Evolutionary conservation across 2,329 filamentous ascomycete species (phyloP).

Genomic region (Shiraia bambusicola): DNA sequence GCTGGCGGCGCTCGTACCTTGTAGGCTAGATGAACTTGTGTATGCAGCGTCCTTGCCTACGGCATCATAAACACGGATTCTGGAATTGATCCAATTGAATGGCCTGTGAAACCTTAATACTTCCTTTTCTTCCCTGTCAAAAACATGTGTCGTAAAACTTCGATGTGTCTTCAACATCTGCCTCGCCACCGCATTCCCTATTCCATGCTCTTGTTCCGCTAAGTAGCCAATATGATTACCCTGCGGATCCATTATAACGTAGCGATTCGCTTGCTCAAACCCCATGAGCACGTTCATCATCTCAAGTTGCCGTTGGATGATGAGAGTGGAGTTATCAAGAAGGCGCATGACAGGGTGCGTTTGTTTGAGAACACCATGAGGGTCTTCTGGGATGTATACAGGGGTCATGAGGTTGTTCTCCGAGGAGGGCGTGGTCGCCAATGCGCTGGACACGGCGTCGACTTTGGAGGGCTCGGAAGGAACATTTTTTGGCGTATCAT

Average conservation of each 20-base stretch:
- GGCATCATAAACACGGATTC: conserved; percentile 47
- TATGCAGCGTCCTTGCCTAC: conserved; percentile 28
- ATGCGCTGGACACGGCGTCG: conserved; percentile 48
- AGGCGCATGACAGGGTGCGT: conserved; percentile 60
- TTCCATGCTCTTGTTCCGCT: conserved; percentile 62
- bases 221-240: conserved; percentile 66
- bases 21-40: conserved; percentile 47
- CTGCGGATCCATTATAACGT: conserved; percentile 65
- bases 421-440: conserved; percentile 46
- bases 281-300: conserved; percentile 67
- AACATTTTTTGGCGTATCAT: conserved; percentile 15
- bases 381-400: conserved; percentile 63
- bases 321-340: conserved; percentile 61
- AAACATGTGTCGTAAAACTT: conserved; percentile 66
- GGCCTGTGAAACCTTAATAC: conserved; percentile 63
- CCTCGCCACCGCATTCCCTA: conserved; percentile 58
- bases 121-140: conserved; percentile 62
- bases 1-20: conserved; percentile 48
- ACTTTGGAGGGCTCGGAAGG: conserved; percentile 32
- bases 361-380: conserved; percentile 59
- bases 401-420: conserved; percentile 58
- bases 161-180: conserved; percentile 64
- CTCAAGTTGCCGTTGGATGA: conserved; percentile 64
- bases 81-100: conserved; percentile 64
- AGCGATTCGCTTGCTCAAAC: conserved; percentile 67